phyloP scores from a whole-genome alignment of 2,329 filamentous ascomycete species.

The Leptodontidium sp. region DNA sequence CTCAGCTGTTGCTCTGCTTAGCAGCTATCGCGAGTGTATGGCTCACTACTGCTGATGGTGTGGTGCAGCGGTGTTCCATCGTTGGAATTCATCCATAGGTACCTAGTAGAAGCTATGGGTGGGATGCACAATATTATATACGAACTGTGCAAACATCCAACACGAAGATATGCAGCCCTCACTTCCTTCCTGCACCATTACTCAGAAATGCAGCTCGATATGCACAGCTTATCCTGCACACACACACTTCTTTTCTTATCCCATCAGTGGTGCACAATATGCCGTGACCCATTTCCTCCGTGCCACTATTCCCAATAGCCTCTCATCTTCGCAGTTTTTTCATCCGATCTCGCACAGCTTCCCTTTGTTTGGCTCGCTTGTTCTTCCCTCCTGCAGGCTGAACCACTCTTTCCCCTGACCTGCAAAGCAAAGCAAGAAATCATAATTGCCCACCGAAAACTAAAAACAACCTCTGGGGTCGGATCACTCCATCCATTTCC shows the following conservation, averaged over 20 bases:
- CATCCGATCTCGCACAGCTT: slow-evolving; percentile 13
- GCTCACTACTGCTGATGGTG: no score
- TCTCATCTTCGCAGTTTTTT: neutral
- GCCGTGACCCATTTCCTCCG: slow-evolving; percentile 1
- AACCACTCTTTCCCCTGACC: slow-evolving; percentile 7
- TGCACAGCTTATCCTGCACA: no score
- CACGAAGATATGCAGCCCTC: slow-evolving; percentile 1
- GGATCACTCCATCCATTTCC: slow-evolving; percentile 8
- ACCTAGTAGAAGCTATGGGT: neutral
- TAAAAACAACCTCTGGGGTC: slow-evolving; percentile 3
- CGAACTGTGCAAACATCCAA: neutral
- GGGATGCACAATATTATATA: slow-evolving; percentile 12
- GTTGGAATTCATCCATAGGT: no score
- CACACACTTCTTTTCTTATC: neutral
- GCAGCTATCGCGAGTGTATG: no score
- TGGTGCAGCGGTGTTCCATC: no score
- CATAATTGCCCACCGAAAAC: neutral
- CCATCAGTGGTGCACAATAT: slow-evolving; percentile 5
- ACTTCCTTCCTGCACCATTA: no score
- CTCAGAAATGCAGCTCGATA: no score
- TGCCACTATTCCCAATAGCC: slow-evolving; percentile 11
- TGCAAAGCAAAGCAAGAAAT: neutral
- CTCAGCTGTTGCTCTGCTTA: neutral
- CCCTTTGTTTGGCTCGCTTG: slow-evolving; percentile 8
- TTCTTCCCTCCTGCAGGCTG: neutral